These are phyloP conservation scores for Hanseniaspora osmophila DNA, from an alignment of 805 yeast genomes.

Conservation along the genomic window DNA sequence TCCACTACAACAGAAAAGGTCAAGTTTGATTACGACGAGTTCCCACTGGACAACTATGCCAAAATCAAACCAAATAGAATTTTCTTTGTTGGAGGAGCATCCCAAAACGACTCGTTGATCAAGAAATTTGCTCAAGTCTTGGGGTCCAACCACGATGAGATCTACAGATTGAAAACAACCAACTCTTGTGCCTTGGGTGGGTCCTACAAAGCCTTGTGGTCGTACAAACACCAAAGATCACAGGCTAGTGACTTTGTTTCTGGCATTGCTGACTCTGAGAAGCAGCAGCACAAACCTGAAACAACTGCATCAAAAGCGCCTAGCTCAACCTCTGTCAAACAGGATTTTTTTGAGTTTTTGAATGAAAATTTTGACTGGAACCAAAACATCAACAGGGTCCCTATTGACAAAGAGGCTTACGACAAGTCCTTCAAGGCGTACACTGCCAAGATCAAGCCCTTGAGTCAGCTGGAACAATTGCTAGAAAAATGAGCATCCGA, in stretches of 20 bases:
- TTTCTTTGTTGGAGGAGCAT: constrained; percentile 81
- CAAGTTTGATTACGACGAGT: constrained; percentile 23
- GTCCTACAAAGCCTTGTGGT: constrained; percentile 75
- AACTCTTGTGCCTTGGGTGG: constrained; percentile 93
- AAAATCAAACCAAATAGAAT: constrained; percentile 47
- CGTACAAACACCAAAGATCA: constrained; percentile 25
- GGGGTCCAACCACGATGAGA: constrained; percentile 36
- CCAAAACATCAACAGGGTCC: constrained; percentile 17
- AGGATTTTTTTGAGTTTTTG: constrained; percentile 32
- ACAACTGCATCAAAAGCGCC: too few relatives aligned
- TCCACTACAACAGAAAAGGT: constrained; percentile 7
- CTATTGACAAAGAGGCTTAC: constrained; percentile 17
- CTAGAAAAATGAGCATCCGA: neutral
- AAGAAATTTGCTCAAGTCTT: constrained; percentile 54
- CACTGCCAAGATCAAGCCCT: constrained; percentile 18
- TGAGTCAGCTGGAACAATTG: constrained; percentile 19
- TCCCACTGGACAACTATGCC: constrained; percentile 14
- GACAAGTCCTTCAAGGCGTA: constrained; percentile 8
- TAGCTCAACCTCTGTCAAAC: neutral
- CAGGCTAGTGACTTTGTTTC: constrained; percentile 6
- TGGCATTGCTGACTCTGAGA: neutral
- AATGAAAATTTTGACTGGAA: constrained; percentile 34
- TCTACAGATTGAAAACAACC: constrained; percentile 58
- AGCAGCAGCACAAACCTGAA: too few relatives aligned
- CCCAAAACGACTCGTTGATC: constrained; percentile 57